Percentiles rank a stretch among this genome's conserved stretches.
Evolutionary conservation across 2,329 filamentous ascomycete genomes (phyloP).

Genomic region (Colletotrichum gloeosporioides): DNA sequence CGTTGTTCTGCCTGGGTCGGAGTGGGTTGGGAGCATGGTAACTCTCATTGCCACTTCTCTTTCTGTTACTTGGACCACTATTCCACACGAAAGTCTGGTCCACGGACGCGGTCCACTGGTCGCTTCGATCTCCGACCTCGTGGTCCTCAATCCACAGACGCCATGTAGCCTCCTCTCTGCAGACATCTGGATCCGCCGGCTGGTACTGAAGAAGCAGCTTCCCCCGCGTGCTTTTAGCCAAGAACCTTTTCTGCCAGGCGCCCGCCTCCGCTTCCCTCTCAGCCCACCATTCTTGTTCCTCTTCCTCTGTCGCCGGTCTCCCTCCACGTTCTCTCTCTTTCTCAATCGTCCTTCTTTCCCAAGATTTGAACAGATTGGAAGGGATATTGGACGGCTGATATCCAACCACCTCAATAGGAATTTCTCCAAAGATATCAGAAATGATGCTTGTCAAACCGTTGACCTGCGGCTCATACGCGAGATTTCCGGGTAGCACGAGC

Average conservation of each 20-base stretch:
- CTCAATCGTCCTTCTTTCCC: neutral
- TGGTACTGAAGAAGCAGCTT: conserved; percentile 11
- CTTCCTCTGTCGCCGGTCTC: too few species aligned
- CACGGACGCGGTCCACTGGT: neutral
- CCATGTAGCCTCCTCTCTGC: neutral
- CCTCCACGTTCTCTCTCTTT: neutral
- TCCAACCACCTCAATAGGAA: neutral
- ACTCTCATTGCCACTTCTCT: neutral
- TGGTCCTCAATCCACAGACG: conserved; percentile 21
- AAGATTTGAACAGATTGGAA: neutral
- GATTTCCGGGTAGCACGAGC: neutral
- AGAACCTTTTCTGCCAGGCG: neutral
- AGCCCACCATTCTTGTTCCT: neutral
- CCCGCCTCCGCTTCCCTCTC: neutral
- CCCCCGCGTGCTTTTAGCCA: neutral
- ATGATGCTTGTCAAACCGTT: neutral
- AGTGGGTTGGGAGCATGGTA: neutral
- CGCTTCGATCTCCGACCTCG: conserved; percentile 31
- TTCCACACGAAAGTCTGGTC: neutral
- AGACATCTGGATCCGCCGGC: neutral
- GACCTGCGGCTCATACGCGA: neutral
- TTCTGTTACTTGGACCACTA: neutral
- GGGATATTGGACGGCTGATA: neutral
- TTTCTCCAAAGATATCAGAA: neutral
- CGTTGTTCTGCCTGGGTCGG: too few species aligned